Base-by-base conservation (phyloP, 148 eudicot species). In the Cornus kousa region DNA sequence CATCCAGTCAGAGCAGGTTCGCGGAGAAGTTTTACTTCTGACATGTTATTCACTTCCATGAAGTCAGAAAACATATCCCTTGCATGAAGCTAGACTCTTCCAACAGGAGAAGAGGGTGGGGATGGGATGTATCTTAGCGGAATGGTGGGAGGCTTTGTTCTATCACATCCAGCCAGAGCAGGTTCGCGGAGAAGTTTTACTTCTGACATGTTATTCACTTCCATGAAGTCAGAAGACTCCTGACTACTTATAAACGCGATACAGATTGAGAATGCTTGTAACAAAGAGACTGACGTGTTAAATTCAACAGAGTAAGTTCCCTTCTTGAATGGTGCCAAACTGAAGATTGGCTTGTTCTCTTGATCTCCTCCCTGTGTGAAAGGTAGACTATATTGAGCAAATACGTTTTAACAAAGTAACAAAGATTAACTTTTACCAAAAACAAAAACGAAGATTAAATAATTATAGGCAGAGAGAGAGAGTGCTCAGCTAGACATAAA, bases 231-330 rank as follows among this genome's bases (percentile, higher is more conserved):
- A 50, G 83, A 72, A 37, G 84, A 80, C 57, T 83, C 86, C 37
- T 76, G 82, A 79, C 89, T 85, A 80, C 83, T 88, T 79, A 95
- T 64, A 46, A 85, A 67, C 32, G 96, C 88, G 9, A 91, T 92
- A 79, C 89, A 84, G 9, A 87, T 82, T 64, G 97, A 86, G 80
- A 95, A 93, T 9, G 94, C 95, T 86, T 95, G 96, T 76, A 91
- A 70, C 73, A 89, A 77, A 48, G 98, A 91, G 66, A 93, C 79
- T 39, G 90, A 81, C 68, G 90, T 35, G 76, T 87, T 87, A 72
- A 86, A 87, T 70, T 91, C 93, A 23, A 95, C 87, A 0, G 94
- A 88, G 83, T 85, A 95, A 3, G 87, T 82, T 62, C 90, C 95
- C 60, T 91, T 86, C 76, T 85, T 84, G 32, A 86, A 77, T 33